Percentiles rank a stretch among this genome's conserved stretches.
phyloP scores from a whole-genome alignment of 1,139 yeast genomes.

The Kluyveromyces sp. region DNA sequence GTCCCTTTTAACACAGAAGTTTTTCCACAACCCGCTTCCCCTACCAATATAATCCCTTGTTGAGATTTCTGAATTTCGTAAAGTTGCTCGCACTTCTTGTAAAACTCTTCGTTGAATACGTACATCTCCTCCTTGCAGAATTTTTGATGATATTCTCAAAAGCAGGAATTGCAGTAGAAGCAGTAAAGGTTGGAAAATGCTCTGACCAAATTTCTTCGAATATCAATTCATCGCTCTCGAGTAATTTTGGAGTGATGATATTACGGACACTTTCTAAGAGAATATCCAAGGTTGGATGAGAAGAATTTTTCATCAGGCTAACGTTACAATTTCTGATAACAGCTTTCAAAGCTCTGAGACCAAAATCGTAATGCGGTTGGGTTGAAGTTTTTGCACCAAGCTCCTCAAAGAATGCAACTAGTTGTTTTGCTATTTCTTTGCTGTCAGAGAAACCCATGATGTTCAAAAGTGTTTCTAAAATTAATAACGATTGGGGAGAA shows the following conservation, averaged over 20 bases:
- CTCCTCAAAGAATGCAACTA: slow-evolving; percentile 51
- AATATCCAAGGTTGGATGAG: background rate
- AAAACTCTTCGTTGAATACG: slow-evolving; percentile 36
- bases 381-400: slow-evolving; percentile 36
- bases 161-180: slow-evolving; percentile 1
- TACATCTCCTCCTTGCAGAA: slow-evolving; percentile 5
- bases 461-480: slow-evolving; percentile 63
- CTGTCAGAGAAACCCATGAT: slow-evolving; percentile 65
- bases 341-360: slow-evolving; percentile 70
- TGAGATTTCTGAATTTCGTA: slow-evolving; percentile 55
- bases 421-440: slow-evolving; percentile 35
- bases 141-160: background rate
- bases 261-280: slow-evolving; percentile 7
- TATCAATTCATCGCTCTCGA: slow-evolving; percentile 4
- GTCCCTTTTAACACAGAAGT: slow-evolving; percentile 47
- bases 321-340: slow-evolving; percentile 34
- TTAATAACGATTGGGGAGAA: slow-evolving; percentile 60
- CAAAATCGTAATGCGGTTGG: slow-evolving; percentile 85
- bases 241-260: slow-evolving; percentile 8
- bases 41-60: slow-evolving; percentile 79
- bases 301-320: background rate
- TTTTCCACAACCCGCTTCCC: slow-evolving; percentile 73
- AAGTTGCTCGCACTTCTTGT: slow-evolving; percentile 55
- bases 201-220: slow-evolving; percentile 1
- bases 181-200: slow-evolving; percentile 2